Conservation (phyloP, 139 green algal genomes). For the Volvox reticuliferus region DNA sequence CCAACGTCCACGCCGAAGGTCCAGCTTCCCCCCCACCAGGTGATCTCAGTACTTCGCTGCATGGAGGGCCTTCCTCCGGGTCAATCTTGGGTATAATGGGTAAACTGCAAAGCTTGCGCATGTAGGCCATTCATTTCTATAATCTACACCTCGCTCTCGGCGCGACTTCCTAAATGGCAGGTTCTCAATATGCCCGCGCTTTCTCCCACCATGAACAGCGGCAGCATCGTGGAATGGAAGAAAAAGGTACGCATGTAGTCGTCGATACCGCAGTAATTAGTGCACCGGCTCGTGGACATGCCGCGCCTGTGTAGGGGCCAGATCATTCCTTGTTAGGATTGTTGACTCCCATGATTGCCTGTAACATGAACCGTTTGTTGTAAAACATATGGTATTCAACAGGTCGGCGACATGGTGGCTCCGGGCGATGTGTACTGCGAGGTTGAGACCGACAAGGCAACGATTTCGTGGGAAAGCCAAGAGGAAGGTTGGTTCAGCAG, state of each 20-base stretch:
- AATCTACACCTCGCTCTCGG: too few relatives aligned
- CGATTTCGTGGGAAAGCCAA: constrained; percentile 94
- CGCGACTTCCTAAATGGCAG: constrained; percentile 9
- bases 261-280: too few relatives aligned
- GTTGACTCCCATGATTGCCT: too few relatives aligned
- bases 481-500: constrained; percentile 82
- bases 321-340: too few relatives aligned
- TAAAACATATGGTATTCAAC: not conserved
- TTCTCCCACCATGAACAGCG: constrained; percentile 94
- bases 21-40: constrained; percentile 17
- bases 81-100: too few relatives aligned
- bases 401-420: constrained; percentile 62
- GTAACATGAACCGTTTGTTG: too few relatives aligned
- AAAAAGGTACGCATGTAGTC: constrained; percentile 83
- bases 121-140: too few relatives aligned
- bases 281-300: too few relatives aligned
- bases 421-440: constrained; percentile 93
- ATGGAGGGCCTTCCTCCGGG: too few relatives aligned
- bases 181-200: constrained; percentile 92
- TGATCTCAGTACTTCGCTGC: not conserved
- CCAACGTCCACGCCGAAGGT: not conserved
- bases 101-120: too few relatives aligned
- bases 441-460: constrained; percentile 98
- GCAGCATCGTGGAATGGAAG: constrained; percentile 94
- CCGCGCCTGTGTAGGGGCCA: too few relatives aligned